Base-by-base conservation (phyloP, 2,329 filamentous ascomycete genomes). In the Alternaria arbusti region DNA sequence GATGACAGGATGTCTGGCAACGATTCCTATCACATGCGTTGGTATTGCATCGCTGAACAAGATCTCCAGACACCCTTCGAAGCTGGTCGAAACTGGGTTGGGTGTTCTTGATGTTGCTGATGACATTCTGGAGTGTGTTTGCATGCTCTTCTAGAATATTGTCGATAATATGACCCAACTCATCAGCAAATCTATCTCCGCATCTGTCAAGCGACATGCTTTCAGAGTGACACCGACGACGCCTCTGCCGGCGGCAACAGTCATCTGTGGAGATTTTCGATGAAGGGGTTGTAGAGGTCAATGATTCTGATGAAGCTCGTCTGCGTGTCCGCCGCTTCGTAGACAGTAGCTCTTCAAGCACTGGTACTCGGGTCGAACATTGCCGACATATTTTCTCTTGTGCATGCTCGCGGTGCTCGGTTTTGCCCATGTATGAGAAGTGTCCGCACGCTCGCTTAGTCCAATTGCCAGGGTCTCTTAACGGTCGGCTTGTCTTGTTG, bases 101-200 rank as follows among this genome's bases (percentile, higher is more conserved):
- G 17, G 68, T 71, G n/a, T 57, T 63, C 20, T 74, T 70, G 28
- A 81, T 73, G 56, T 82, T 80, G 61, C 76, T 72, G 62, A 84
- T 80, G 4, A 83, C 76, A 45, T 70, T 67, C 59, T 81, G 74
- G 9, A 84, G 67, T 6, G 75, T 74, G 13, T 71, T 78, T 3
- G 76, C 67, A 59, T 82, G 81, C 63, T 83, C 81, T 30, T 79
- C 68, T 15, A 83, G 77, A 23, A 83, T 79, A 7, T 73, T 72
- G 57, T 83, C 80, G 40, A 83, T 79, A 50, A 79, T 72, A 8
- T 75, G 63, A 8, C 76, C 77, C 6, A 83, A 68, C 46, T 83
- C 79, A 22, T 76, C 71, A 6, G 73, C 75, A 20, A 78, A 72
- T 2, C 57, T 59, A 44, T 74, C 73, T 11, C 70, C 70, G 57